Base-by-base conservation (phyloP, 768 basidiomycete species). In the Boletus barrowsii region DNA sequence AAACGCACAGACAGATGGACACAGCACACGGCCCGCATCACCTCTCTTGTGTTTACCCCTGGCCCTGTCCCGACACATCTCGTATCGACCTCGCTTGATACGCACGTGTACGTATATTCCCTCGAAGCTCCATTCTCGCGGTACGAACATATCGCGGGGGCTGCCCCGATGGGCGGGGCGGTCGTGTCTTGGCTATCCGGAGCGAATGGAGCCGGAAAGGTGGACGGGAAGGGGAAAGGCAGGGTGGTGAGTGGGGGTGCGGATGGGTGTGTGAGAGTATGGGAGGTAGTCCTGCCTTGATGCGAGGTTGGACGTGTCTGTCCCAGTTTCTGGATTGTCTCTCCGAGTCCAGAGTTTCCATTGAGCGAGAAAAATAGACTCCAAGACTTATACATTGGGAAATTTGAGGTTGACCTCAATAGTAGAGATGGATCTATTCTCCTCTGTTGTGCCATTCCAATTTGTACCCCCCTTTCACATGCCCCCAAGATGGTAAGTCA, bases 51-150 rank as follows among this genome's bases (percentile, higher is more conserved):
- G 2, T 70, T 70, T 52, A 51, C 47, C 4, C 48, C 54, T 1
- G 10, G 50, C 10, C 84, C 88, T 8, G 61, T 81, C 7, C 14
- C 53, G 42, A 77, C 78, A 56, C 84, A 94, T 64, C 81, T 89
- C 57, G 94, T 86, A 11, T 93, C 93, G 5, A 93, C 88, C 11
- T 91, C 93, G 18, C 78, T 96, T n/a, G 96, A 98, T 68, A 95
- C 94, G 30, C 83, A 93, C 60, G 83, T 96, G 5, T 97, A 93
- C 64, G 73, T 98, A 24, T 98, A 90, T 84, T 85, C 86, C 58
- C 83, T 92, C 30, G 74, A 73, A 42, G 80, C 83, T 64, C 84
- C 87, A 10, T 72, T 83, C 68, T 61, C 59, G 22, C 84, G 80
- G 70, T 90, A 88, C 60, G 83, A 93, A 35, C 79, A 85, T 26